A percentile compares a stretch with the other conserved stretches of the same genome.
Conservation (phyloP, 2,329 filamentous ascomycete species). For the Penicillium sp. region DNA sequence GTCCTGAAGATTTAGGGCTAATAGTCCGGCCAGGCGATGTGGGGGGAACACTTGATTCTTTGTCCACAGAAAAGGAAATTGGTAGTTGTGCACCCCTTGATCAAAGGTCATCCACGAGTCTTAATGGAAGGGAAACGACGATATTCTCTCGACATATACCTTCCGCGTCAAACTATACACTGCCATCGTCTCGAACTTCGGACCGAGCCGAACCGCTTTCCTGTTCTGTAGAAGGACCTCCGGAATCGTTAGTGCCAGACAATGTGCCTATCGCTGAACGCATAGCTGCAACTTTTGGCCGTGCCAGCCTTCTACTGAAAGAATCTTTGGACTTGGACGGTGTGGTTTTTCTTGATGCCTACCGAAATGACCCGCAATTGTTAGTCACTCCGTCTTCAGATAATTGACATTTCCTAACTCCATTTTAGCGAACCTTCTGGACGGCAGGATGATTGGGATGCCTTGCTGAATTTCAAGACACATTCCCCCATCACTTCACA, state of each 20-base stretch:
- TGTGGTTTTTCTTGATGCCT: slow-evolving; percentile 29
- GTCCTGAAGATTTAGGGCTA: background rate
- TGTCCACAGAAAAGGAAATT: background rate
- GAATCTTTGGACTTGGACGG: slow-evolving; percentile 44
- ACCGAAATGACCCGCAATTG: slow-evolving; percentile 23
- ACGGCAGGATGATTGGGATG: slow-evolving; percentile 22
- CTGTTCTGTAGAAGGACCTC: background rate
- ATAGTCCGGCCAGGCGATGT: background rate
- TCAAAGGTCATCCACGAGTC: background rate
- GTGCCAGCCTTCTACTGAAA: slow-evolving; percentile 44
- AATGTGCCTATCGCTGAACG: slow-evolving; percentile 14
- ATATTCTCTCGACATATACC: background rate
- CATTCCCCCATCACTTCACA: background rate
- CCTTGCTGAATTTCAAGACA: slow-evolving; percentile 6
- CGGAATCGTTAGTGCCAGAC: slow-evolving; percentile 1
- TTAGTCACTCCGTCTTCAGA: slow-evolving; percentile 4
- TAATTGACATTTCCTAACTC: background rate
- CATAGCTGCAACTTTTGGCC: slow-evolving; percentile 36
- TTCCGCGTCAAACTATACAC: background rate
- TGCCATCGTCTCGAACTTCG: slow-evolving; percentile 1
- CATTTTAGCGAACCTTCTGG: slow-evolving; percentile 13
- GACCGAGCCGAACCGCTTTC: background rate
- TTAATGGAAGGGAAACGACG: background rate
- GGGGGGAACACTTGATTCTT: background rate
- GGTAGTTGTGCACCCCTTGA: background rate